Evolutionary conservation across 768 basidiomycete genomes (phyloP), one percentile per base, ranked within the genome.

Genomic region (Lanmaoa rubissima): DNA sequence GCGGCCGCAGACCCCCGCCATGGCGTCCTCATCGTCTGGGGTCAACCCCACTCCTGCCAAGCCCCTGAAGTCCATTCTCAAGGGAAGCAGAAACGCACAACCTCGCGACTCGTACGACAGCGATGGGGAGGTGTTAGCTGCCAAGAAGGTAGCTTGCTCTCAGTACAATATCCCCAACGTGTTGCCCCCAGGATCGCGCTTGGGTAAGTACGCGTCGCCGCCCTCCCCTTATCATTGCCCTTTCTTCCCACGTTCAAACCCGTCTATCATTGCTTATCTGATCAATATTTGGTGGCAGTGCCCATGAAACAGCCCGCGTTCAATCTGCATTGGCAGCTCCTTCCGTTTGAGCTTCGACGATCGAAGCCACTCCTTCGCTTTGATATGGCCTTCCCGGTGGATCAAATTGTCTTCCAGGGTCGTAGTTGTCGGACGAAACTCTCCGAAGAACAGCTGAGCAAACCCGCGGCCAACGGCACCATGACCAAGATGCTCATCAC

Each of bases 401-500:
- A 63, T 26, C 65, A 54, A 39, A 68, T 62, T 39, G 56, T 46
- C 24, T 71, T 73, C 36, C 66, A 64, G 17, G 63, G 63, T 0
- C 31, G n/a, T n/a, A 51, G 62, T 53, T 61, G 46, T 62, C 64
- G 69, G 49, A 63, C 65, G 26, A 66, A 59, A 24, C 60, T 76
- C 54, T 68, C 76, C 17, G 64, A 73, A 11, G 69, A 72, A 38
- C 79, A 81, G 38, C 68, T 75, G 40, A 64, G 74, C 61, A 74
- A 79, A 61, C 67, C 76, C 8, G 80, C 78, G 1, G 79, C 76
- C 0, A 74, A 80, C 36, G 75, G 71, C 28, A 63, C 63, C 36
- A 55, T 83, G 53, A 76, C 74, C 4, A 77, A 82, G 54, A 84
- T 85, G 76, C 67, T 72, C 55, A 79, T 86, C 64, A 58, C 69